Conservation (phyloP, 2,329 filamentous ascomycete genomes). For the Stromatinia cepivora region DNA sequence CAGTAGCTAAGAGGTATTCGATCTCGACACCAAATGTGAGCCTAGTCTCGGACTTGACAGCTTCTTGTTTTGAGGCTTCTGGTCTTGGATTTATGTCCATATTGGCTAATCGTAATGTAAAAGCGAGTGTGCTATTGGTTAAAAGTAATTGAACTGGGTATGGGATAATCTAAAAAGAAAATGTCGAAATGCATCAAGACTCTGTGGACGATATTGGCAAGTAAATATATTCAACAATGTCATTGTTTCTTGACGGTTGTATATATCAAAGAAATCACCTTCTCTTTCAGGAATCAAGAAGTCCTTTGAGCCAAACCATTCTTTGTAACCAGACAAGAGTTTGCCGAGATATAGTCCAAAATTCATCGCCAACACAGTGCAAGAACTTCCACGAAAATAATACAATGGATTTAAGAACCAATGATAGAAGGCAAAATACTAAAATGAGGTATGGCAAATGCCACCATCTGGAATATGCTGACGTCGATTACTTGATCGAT, state of each 20-base stretch:
- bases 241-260: neutral
- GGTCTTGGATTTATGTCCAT: neutral
- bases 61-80: neutral
- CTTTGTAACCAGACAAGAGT: neutral
- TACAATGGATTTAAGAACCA: neutral
- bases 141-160: neutral
- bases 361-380: neutral
- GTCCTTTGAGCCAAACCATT: neutral
- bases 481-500: neutral
- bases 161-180: neutral
- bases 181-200: neutral
- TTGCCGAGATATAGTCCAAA: neutral
- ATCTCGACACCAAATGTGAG: slow-evolving; percentile 22
- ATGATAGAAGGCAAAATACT: neutral
- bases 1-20: slow-evolving; percentile 12
- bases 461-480: neutral
- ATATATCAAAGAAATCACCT: neutral
- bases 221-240: neutral
- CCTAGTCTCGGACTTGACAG: slow-evolving; percentile 1
- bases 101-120: neutral
- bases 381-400: neutral
- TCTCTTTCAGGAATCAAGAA: neutral
- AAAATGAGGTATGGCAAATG: neutral
- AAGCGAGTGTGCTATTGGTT: neutral
- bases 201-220: neutral